Evolutionary conservation across 441 rosid genomes (phyloP), one percentile per base, ranked within the genome.

Genomic region (Euphorbia celastroides): DNA sequence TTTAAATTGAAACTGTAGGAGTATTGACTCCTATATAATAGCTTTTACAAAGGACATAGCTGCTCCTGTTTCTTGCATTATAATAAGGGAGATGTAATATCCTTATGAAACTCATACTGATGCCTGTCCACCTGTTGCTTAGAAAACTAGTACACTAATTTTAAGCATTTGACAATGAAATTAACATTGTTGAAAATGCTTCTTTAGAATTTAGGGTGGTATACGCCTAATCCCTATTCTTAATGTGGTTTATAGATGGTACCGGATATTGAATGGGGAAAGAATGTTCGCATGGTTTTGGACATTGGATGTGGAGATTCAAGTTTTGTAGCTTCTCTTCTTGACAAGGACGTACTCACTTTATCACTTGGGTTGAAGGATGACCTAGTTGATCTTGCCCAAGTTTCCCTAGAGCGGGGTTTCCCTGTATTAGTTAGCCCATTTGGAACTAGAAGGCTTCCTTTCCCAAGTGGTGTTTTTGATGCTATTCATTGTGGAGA

Each of bases 191-290:
- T 10, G 28, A 28, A 64, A 63, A 28, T 16, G 23, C 54, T 20
- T 42, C 20, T 57, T 30, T 10, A 26, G 48, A 42, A 27, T 22
- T 1, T 25, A 70, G 2, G 1, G 12, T 1, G 44, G 44, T 1
- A 12, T 25, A 23, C 25, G 23, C 19, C 60, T 71, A 66, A 69
- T 57, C 20, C n/a, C 27, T 66, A 70, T 71, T 58, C 70, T 80
- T 74, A 69, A 72, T 79, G 57, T 70, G 68, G 70, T 74, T 75
- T 84, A 66, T 72, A 93, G 98, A 90, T 88, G 94, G 98, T 93
- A 70, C 98, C 97, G 54, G 98, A 93, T 75, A 88, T 93, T 68
- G 96, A 90, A 82, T 93, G 98, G 98, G 98, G 98, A 66, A 93
- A 90, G 86, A 93, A 90, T 79, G 83, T 88, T 56, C 96, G 89